Evolutionary conservation across 352 stramenopile genomes (phyloP), one percentile per base, ranked within the genome.

Genomic region (Blastocystis hominis): DNA sequence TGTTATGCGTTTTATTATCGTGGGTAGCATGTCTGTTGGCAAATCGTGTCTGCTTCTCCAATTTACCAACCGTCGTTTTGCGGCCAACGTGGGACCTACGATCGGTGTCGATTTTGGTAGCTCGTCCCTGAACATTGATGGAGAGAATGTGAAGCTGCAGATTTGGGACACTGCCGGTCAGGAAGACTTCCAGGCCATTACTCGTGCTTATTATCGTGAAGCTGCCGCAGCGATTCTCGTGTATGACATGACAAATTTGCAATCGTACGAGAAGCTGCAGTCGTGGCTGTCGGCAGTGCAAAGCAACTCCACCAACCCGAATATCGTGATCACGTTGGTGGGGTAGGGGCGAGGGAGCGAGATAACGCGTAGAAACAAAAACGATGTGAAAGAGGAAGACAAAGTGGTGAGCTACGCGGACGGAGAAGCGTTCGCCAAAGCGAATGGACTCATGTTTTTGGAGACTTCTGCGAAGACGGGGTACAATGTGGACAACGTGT

Each of bases 231-330:
- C 95, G 64, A 89, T 97, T 47, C 89, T 97, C 10, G 93, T 97
- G 50, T 97, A 96, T 89, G 94, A 97, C 86, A 93, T 96, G 89
- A 96, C 93, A 36, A 93, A 97, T 89, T 92, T 95, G 69, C 92
- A 95, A 24, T 87, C 77, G 20, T 87, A 78, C 50, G 77, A 87
- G n/a, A 87, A 87, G 55, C 47, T 87, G 50, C 77, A 87, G 66
- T 78, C 62, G 7, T 87, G 77, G 77, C 55, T 87, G 1, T 87
- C 77, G 47, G 62, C 77, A 0, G 77, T 87, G 36, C 77, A 87
- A 50, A 62, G 66, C 24, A 78, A 87, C 55, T 55, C 20, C 3
- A 87, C 77, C 1, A 87, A 87, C 44, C 54, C 77, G 40, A 87
- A 87, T 42, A 87, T 87, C 36, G 77, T 87, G 24, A 87, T 87